Conservation (phyloP, 2,329 filamentous ascomycete genomes). For the Diaporthe capsici region DNA sequence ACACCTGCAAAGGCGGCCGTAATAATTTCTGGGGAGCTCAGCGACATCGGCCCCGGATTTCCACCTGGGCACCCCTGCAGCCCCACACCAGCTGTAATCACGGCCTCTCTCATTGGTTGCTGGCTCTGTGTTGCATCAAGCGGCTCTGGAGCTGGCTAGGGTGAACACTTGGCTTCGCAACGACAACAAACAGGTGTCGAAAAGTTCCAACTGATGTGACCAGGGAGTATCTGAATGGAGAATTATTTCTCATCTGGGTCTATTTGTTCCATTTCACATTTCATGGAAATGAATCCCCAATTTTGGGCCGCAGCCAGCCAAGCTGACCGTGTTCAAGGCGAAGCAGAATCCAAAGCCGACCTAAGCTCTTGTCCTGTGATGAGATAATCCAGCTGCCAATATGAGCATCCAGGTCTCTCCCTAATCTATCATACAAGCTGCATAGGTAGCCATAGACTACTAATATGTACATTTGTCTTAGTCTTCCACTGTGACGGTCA, state of each 20-base stretch:
- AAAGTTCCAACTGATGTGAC: neutral
- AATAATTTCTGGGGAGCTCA: conserved; percentile 31
- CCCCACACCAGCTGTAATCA: conserved; percentile 31
- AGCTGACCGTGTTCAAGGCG: neutral
- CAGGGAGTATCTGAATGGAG: neutral
- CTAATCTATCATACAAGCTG: neutral
- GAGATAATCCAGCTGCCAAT: too few species aligned
- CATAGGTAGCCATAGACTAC: neutral
- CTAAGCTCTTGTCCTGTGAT: neutral
- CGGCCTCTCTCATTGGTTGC: neutral
- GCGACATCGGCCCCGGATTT: conserved; percentile 41
- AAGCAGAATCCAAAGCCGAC: neutral
- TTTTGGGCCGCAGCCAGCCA: neutral
- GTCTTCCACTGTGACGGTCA: too few species aligned
- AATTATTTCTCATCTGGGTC: neutral
- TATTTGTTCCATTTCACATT: neutral
- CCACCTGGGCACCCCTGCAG: neutral
- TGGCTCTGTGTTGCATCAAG: conserved; percentile 1
- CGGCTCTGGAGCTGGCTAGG: conserved; percentile 10
- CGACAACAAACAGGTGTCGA: neutral
- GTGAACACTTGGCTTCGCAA: neutral
- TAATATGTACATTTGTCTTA: neutral
- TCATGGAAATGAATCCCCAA: neutral
- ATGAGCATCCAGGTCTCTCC: neutral
- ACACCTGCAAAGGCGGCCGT: conserved; percentile 33